Evolutionary conservation across 441 rosid species (phyloP), one percentile per base, ranked within the genome.

Genomic region (Corymbia citriodora): DNA sequence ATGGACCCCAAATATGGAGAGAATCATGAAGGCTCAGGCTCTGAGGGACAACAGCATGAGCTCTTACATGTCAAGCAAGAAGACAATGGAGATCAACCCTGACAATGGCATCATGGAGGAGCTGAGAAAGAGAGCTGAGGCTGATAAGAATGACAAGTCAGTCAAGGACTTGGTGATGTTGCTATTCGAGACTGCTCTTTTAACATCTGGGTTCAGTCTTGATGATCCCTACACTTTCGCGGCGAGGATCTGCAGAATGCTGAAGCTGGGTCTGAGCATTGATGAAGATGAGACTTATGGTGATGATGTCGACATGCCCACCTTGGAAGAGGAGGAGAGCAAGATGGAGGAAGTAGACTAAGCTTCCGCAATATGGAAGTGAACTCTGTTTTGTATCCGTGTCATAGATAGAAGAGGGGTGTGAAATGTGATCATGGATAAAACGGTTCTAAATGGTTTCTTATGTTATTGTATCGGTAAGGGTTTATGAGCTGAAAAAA

Each of bases 321-420:
- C 94, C 6, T 86, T 97, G 91, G 98, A 96, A 90, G 99, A 97
- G 40, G 98, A 94, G 93, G 99, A 95, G 91, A 97, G 98, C 93
- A 97, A 96, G 95, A 97, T 97, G 99, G 99, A 97, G 90, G 98
- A 96, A 55, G 99, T 97, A 0, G 99, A 97, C 89, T 97, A 89
- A 89, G 25, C 49, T 50, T 17, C 55, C 36, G 13, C 1, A 4
- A 31, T 16, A 9, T 17, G 3, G 27, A 25, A 29, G 83, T 53
- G 25, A 74, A 74, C 83, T 40, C 83, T 1, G 4, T n/a, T n/a
- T 74, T 74, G 50, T 74, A 45, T 8, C 3, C 21, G 29, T 21
- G 29, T 25, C 83, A 74, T 21, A 40, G 83, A 45, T 40, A 40
- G 29, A 40, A 2, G 29, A 21, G 52, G 40, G 48, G 49, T 10